Evolutionary conservation across 768 basidiomycete species (phyloP).

Genomic region (Arthromyces matolae): DNA sequence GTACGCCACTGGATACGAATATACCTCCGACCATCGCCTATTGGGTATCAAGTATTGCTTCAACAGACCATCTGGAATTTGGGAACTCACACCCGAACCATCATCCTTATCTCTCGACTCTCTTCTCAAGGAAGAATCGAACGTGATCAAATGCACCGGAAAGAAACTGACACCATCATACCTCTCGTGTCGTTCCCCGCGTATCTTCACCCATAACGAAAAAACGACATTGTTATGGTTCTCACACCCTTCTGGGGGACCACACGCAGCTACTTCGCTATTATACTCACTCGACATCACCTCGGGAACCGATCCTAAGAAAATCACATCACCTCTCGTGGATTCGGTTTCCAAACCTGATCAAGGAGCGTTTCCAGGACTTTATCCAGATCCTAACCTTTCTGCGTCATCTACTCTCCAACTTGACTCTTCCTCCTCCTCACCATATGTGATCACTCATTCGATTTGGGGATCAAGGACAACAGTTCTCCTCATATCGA

Average conservation of each 20-base stretch:
- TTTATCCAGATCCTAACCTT: slow-evolving; percentile 53
- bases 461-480: slow-evolving; percentile 54
- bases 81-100: slow-evolving; percentile 39
- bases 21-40: slow-evolving; percentile 50
- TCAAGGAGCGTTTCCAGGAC: slow-evolving; percentile 51
- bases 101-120: slow-evolving; percentile 8
- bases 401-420: slow-evolving; percentile 37
- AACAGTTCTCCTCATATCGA: slow-evolving; percentile 45
- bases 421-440: slow-evolving; percentile 10
- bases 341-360: slow-evolving; percentile 38
- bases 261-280: slow-evolving; percentile 54
- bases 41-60: slow-evolving; percentile 58
- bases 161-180: slow-evolving; percentile 41
- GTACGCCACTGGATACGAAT: slow-evolving; percentile 61
- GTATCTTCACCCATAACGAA: slow-evolving; percentile 30
- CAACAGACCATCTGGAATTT: slow-evolving; percentile 58
- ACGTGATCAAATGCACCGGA: slow-evolving; percentile 15
- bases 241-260: slow-evolving; percentile 50
- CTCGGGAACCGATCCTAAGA: slow-evolving; percentile 2
- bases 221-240: slow-evolving; percentile 46
- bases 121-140: slow-evolving; percentile 5
- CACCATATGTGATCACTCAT: slow-evolving; percentile 35
- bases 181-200: slow-evolving; percentile 58
- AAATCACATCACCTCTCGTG: slow-evolving; percentile 30
- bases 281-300: slow-evolving; percentile 44